phyloP scores from a whole-genome alignment of 495 filamentous ascomycete genomes.

The Penicillium lagena region DNA sequence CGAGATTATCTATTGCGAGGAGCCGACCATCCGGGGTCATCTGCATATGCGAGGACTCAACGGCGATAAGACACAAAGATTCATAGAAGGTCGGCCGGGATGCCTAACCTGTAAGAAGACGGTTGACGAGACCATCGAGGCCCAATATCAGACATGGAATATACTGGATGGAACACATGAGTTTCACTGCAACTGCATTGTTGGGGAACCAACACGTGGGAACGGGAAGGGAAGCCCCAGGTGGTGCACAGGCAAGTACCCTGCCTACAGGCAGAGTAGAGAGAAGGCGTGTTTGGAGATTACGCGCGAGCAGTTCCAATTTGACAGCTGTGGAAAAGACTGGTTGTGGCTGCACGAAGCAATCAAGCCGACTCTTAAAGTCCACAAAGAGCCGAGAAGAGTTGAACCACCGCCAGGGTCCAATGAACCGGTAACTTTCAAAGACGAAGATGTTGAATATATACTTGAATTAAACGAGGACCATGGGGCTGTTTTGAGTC shows the following conservation, averaged over 20 bases:
- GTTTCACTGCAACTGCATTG: too few relatives aligned
- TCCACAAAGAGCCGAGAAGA: too few relatives aligned
- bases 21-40: conserved; percentile 23
- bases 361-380: conserved; percentile 11
- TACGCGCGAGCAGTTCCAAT: conserved; percentile 19
- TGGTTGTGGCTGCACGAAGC: conserved; percentile 30
- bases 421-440: too few relatives aligned
- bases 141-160: too few relatives aligned
- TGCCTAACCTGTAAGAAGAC: too few relatives aligned
- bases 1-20: conserved; percentile 17
- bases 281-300: conserved; percentile 14
- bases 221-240: too few relatives aligned
- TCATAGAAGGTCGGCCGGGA: background rate
- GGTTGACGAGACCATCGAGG: too few relatives aligned
- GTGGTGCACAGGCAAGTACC: background rate
- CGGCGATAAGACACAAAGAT: background rate
- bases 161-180: too few relatives aligned
- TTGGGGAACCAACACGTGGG: too few relatives aligned
- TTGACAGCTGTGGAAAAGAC: conserved; percentile 20
- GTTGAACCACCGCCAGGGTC: too few relatives aligned
- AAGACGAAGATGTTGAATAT: too few relatives aligned
- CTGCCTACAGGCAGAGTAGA: background rate
- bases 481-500: conserved; percentile 22
- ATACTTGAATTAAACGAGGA: conserved; percentile 8
- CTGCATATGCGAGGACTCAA: conserved; percentile 7